Evolutionary conservation across 2,329 filamentous ascomycete species (phyloP).

Genomic region (Acarospora socialis): DNA sequence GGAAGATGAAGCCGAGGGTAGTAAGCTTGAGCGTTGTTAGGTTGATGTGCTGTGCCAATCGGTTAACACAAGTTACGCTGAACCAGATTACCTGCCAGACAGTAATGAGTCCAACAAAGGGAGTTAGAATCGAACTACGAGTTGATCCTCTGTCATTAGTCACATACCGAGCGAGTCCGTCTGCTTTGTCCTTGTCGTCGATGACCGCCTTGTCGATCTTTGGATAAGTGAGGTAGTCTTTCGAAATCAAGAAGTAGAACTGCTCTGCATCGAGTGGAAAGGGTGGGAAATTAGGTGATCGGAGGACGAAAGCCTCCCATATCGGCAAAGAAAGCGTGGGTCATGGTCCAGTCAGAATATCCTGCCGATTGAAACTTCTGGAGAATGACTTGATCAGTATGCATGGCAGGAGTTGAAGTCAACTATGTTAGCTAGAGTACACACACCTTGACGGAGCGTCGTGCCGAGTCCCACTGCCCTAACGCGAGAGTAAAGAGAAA

Average conservation of each 20-base stretch:
- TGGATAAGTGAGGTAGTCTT: constrained; percentile 14
- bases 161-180: constrained; percentile 10
- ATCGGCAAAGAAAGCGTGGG: constrained; percentile 28
- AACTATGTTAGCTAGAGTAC: background rate
- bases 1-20: constrained; percentile 18
- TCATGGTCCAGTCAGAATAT: constrained; percentile 24
- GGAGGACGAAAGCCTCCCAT: constrained; percentile 28
- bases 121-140: constrained; percentile 8
- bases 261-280: constrained; percentile 27
- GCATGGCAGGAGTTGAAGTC: background rate
- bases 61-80: constrained; percentile 8
- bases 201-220: constrained; percentile 12
- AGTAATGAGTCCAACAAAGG: constrained; percentile 8
- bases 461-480: constrained; percentile 24
- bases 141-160: background rate
- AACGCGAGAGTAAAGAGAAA: constrained; percentile 23
- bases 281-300: constrained; percentile 16
- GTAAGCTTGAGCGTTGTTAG: constrained; percentile 19
- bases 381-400: constrained; percentile 11
- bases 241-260: constrained; percentile 17
- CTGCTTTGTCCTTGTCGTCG: constrained; percentile 15
- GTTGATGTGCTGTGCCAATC: constrained; percentile 12
- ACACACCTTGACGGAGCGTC: constrained; percentile 20
- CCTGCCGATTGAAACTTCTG: constrained; percentile 12
- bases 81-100: constrained; percentile 16